Evolutionary conservation across 495 filamentous ascomycete genomes (phyloP), one percentile per base, ranked within the genome.

Genomic region (Penicillium argentinense): DNA sequence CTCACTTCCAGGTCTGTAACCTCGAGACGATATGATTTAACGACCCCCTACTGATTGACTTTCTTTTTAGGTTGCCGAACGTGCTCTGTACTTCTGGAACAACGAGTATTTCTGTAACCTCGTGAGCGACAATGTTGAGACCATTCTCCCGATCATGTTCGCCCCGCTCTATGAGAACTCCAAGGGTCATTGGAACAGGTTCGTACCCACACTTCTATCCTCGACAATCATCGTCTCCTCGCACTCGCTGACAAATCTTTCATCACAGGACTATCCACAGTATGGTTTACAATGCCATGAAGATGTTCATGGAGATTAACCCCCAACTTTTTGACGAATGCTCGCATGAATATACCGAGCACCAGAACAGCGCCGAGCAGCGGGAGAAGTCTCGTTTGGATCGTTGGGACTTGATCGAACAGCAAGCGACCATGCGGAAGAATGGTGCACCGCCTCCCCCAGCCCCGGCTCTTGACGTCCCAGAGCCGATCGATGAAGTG

Each of bases 231-330:
- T n/a, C 34, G 24, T 30, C 12, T 34, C 17, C 38, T 17, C 13
- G 12, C 12, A 22, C 11, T 9, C 32, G 11, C 9, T 19, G 9
- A 40, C 51, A 62, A 12, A 60, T 49, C 57, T 40, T 58, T 39
- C 11, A 2, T 30, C 5, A 13, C 45, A 98, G 93, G 53, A 99
- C 93, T 9, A 99, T 99, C 53, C 95, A 99, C 59, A 93, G 95
- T 60, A 97, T 99, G 95, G 93, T 99, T 13, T 99, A 97, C 64
- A 99, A 97, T 61, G 93, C 93, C 37, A 99, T 99, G 93, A 99
- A 99, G 63, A 84, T 99, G 33, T 99, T 99, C 69, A 99, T 99
- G 93, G 93, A 99, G 67, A 97, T 99, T 58, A 97, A 99, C 57
- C 93, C 93, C 12, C 89, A 95, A 59, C 84, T 99, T 18, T 99